phyloP scores from a whole-genome alignment of 768 basidiomycete species.

The Fibroporia radiculosa region DNA sequence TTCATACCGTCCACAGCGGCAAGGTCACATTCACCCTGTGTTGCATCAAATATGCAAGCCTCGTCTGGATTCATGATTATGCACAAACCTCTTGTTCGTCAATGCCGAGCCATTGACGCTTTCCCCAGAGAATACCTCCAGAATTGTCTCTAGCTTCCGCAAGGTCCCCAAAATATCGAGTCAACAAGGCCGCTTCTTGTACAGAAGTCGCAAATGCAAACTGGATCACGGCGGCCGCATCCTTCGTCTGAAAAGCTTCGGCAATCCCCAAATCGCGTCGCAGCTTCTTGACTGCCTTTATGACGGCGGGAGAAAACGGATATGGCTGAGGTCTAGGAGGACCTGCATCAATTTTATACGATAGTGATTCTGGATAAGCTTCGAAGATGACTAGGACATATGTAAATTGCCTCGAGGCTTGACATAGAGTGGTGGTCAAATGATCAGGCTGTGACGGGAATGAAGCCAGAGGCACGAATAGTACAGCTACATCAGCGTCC shows the following conservation, averaged over 20 bases:
- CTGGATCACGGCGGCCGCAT: conserved; percentile 32
- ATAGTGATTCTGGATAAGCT: conserved; percentile 40
- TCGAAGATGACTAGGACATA: conserved; percentile 53
- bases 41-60: conserved; percentile 26
- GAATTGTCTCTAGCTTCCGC: conserved; percentile 39
- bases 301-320: conserved; percentile 51
- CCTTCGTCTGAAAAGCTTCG: conserved; percentile 50
- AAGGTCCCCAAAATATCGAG: conserved; percentile 51
- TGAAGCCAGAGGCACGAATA: conserved; percentile 37
- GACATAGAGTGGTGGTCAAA: conserved; percentile 36
- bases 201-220: conserved; percentile 60
- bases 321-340: conserved; percentile 5
- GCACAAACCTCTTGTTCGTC: conserved; percentile 45
- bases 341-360: conserved; percentile 20
- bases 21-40: conserved; percentile 56
- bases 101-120: conserved; percentile 53
- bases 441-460: conserved; percentile 44
- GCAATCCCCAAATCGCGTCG: conserved; percentile 53
- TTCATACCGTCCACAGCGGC: conserved; percentile 58
- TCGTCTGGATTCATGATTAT: background rate
- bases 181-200: conserved; percentile 46
- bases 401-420: conserved; percentile 57
- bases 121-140: conserved; percentile 45
- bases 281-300: conserved; percentile 66
- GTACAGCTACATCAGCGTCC: conserved; percentile 51